Evolutionary conservation across 2,329 filamentous ascomycete genomes (phyloP).

Genomic region (Parafenestella ontariensis): DNA sequence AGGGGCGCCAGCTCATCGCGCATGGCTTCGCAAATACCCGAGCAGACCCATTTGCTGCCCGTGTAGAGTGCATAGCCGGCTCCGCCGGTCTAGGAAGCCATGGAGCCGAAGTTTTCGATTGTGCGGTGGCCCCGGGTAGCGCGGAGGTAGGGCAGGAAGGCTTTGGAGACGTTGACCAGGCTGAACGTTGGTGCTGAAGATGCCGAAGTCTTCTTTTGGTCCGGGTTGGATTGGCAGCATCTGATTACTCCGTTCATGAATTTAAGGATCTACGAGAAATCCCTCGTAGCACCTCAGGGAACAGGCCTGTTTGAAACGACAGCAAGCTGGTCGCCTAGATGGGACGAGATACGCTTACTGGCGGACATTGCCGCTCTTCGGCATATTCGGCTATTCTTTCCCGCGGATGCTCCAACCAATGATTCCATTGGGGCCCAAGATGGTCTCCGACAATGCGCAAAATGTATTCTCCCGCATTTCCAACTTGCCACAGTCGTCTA

Average conservation of each 20-base stretch:
- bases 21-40: slow-evolving; percentile 54
- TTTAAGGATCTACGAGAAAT: no score
- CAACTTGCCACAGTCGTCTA: slow-evolving; percentile 27
- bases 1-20: slow-evolving; percentile 54
- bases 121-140: slow-evolving; percentile 48
- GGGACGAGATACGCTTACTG: slow-evolving; percentile 70
- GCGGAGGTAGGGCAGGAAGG: slow-evolving; percentile 58
- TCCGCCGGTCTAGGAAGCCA: slow-evolving; percentile 52
- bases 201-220: slow-evolving; percentile 49
- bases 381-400: background rate
- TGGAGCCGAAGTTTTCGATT: slow-evolving; percentile 57
- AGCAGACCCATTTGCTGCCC: slow-evolving; percentile 56
- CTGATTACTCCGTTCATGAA: no score
- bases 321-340: slow-evolving; percentile 86
- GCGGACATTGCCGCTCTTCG: slow-evolving; percentile 58
- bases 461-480: slow-evolving; percentile 24
- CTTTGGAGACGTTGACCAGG: slow-evolving; percentile 57
- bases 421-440: slow-evolving; percentile 40
- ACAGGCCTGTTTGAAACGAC: slow-evolving; percentile 78
- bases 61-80: slow-evolving; percentile 55
- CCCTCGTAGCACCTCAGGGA: no score
- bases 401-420: slow-evolving; percentile 10
- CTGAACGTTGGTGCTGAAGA: slow-evolving; percentile 64
- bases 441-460: slow-evolving; percentile 59
- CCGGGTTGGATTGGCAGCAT: slow-evolving; percentile 39